Evolutionary conservation across 305 asterid genomes (phyloP), one percentile per base, ranked within the genome.

Genomic region (Petunia hybrid): DNA sequence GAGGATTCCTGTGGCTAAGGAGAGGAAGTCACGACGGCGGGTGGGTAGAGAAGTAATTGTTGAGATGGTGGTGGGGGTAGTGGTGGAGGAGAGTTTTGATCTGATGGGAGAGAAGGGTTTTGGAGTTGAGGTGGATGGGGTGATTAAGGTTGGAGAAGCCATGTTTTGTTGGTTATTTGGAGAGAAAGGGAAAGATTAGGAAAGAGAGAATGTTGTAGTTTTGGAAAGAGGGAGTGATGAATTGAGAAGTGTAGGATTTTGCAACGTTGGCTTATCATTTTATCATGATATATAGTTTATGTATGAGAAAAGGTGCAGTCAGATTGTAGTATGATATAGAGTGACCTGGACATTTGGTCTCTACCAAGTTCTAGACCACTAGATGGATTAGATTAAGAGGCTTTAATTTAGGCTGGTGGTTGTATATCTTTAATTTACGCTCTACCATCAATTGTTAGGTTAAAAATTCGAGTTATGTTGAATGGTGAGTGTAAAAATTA

Each of bases 201-300:
- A 3, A 42, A 69, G 31, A 53, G 35, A 79, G 68, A 57, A 6
- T 8, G 62, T 16, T 62, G 42, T 48, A 60, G 80, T 78, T 48
- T 41, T 48, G 35, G 71, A 75, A 6, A 64, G 67, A 76, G 68
- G 85, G 81, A 77, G 61, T 61, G 86, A 83, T 87, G 41, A 42
- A 73, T 45, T 71, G 82, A 68, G 6, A 45, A 31, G 8, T 69
- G 53, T 51, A 41, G 61, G 41, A 14, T 75, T 38, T 70, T 55
- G 93, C 85, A 91, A 90, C 88, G 93, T 88, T 40, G 91, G 84
- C 92, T 88, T 88, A 91, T 92, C 97, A 69, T 80, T 92, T 92
- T 92, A 92, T 91, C 97, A 80, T 41, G 35, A 82, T 67, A 4
- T 64, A 57, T 74, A 48, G 84, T 83, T 87, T 80, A 79, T 87